Percentiles rank a stretch among this genome's conserved stretches.
phyloP scores from a whole-genome alignment of 148 eudicot genomes.

The Arbutus unedo region DNA sequence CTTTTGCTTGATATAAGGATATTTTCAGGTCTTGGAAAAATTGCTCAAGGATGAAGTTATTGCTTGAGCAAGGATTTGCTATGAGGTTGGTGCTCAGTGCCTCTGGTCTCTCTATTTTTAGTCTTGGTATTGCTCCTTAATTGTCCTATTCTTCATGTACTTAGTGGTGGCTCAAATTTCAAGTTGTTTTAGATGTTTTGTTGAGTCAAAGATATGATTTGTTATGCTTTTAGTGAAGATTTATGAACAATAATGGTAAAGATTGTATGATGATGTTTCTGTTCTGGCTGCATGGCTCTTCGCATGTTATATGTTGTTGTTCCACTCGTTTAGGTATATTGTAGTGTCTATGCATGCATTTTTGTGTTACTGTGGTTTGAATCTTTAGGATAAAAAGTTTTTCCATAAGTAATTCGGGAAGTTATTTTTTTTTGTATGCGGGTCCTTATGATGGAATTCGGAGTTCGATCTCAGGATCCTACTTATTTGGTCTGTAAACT shows the following conservation, averaged over 20 bases:
- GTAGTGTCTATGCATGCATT: not conserved
- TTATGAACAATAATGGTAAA: not conserved
- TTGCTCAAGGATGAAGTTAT: constrained; percentile 77
- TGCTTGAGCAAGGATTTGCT: constrained; percentile 59
- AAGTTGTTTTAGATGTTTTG: not conserved
- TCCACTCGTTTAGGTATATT: not conserved
- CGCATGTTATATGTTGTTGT: not conserved
- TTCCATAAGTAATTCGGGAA: no score
- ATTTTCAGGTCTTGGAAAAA: constrained; percentile 70
- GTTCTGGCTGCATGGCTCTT: not conserved
- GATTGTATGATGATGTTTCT: not conserved
- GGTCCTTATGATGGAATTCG: no score
- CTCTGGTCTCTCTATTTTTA: not conserved
- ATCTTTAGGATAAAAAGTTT: no score
- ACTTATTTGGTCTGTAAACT: no score
- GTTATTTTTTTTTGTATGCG: no score
- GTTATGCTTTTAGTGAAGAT: not conserved
- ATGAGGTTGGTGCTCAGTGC: constrained; percentile 49
- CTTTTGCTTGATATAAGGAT: constrained; percentile 1
- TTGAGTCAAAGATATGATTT: not conserved
- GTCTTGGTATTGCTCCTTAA: not conserved
- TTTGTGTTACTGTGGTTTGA: not conserved
- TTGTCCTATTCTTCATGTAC: not conserved
- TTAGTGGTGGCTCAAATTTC: no score
- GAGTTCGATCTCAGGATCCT: no score